phyloP scores from a whole-genome alignment of 768 basidiomycete genomes.

The Rhodosporidiobolus odoratus region DNA sequence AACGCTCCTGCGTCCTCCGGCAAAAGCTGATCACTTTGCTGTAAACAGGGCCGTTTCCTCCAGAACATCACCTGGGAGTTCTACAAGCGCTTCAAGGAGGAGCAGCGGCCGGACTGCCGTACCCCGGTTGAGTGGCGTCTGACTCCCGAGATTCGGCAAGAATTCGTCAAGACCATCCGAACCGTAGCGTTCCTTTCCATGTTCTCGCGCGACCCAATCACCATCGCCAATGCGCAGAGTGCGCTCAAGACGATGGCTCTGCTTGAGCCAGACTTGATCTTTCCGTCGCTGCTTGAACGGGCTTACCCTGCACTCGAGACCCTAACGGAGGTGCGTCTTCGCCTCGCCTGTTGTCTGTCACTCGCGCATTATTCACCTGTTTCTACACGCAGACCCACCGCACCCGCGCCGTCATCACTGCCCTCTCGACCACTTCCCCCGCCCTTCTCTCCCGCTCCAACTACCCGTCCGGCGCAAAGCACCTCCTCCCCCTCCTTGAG shows the following conservation, averaged over 20 bases:
- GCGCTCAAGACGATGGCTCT: constrained; percentile 74
- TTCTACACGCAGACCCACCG: constrained; percentile 61
- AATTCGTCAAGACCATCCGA: constrained; percentile 73
- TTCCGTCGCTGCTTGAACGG: constrained; percentile 73
- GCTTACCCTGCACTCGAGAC: constrained; percentile 82
- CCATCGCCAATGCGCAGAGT: constrained; percentile 69
- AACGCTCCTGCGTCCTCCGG: too few species aligned
- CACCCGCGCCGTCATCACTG: constrained; percentile 78
- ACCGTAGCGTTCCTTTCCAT: constrained; percentile 81
- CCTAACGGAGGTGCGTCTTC: constrained; percentile 63
- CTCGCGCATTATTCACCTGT: background rate
- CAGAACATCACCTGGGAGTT: constrained; percentile 63
- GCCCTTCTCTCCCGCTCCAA: constrained; percentile 72
- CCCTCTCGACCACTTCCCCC: constrained; percentile 71
- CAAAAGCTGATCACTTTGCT: background rate
- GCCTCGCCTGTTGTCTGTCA: constrained; percentile 3
- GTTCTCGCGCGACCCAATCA: constrained; percentile 72
- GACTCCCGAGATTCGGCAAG: constrained; percentile 69
- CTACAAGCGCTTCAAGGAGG: constrained; percentile 68
- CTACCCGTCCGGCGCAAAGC: constrained; percentile 75
- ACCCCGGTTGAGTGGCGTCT: constrained; percentile 73
- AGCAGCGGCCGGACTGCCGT: constrained; percentile 70
- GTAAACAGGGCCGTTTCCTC: constrained; percentile 72
- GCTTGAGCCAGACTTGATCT: constrained; percentile 73
- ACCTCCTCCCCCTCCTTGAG: constrained; percentile 71